These are phyloP conservation scores for Russula virescens DNA, from an alignment of 768 basidiomycete genomes.

Conservation along the genomic window DNA sequence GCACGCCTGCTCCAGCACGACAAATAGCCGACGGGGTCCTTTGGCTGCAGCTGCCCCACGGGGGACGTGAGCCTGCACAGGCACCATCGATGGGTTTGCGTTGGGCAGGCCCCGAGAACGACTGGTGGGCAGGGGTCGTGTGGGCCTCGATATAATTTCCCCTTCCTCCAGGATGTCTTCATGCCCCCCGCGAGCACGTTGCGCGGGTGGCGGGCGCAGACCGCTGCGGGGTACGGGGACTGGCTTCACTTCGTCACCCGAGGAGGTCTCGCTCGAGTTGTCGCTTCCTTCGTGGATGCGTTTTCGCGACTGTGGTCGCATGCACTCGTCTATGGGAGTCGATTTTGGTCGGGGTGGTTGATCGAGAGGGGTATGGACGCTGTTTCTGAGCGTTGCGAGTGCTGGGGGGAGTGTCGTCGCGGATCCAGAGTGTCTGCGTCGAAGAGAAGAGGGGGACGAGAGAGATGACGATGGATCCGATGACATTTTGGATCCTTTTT, in stretches of 20 bases:
- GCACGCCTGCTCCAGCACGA: slow-evolving; percentile 91
- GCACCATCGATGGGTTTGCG: slow-evolving; percentile 75
- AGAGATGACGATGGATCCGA: slow-evolving; percentile 12
- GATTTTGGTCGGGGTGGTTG: slow-evolving; percentile 71
- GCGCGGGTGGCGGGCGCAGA: not conserved
- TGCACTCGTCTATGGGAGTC: slow-evolving; percentile 59
- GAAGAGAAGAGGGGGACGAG: slow-evolving; percentile 24
- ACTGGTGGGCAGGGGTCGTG: slow-evolving; percentile 34
- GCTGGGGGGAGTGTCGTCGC: slow-evolving; percentile 33
- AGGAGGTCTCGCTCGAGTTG: slow-evolving; percentile 28
- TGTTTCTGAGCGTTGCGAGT: slow-evolving; percentile 25
- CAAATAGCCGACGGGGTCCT: slow-evolving; percentile 68
- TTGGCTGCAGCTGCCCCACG: slow-evolving; percentile 43
- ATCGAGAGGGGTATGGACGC: slow-evolving; percentile 30
- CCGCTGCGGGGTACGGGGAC: slow-evolving; percentile 2
- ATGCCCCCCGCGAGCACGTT: not conserved
- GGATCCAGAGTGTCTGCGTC: slow-evolving; percentile 61
- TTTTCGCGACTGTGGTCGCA: slow-evolving; percentile 41
- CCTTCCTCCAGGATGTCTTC: slow-evolving; percentile 41
- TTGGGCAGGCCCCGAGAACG: slow-evolving; percentile 33
- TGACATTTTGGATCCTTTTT: slow-evolving; percentile 11
- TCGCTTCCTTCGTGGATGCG: slow-evolving; percentile 25
- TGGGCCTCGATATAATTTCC: slow-evolving; percentile 39
- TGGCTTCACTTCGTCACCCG: slow-evolving; percentile 45
- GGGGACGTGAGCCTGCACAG: slow-evolving; percentile 74